Base-by-base conservation (phyloP, 1,284 basidiomycete species). In the Ganoderma leucocontextum region DNA sequence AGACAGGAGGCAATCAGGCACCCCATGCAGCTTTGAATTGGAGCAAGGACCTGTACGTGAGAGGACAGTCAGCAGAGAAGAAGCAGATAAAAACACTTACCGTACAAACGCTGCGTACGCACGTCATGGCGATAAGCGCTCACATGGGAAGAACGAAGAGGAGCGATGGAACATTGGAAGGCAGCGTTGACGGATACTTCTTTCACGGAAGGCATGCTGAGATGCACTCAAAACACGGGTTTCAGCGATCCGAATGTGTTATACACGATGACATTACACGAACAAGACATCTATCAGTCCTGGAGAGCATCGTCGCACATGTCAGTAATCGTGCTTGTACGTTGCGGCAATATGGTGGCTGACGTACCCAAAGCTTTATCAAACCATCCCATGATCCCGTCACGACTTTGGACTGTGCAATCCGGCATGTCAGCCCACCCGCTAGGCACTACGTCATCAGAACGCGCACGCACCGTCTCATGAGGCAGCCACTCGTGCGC, bases 401-500 rank as follows among this genome's bases (percentile, higher is more conserved):
- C 64, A 99, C 88, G 4, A 99, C 90, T 83, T 99, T 99, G 44
- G 94, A 95, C 94, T 97, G 76, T 68, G 71, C 39, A 4, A 36
- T 58, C 19, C 55, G 35, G 33, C 64, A 55, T 65, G 64, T 75
- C 68, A 73, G 72, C 68, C 64, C 33, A 33, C 35, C 17, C 35
- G 29, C 36, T 49, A 19, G 36, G 42, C 49, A 62, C 64, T 63
- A 22, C 25, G 33, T 36, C 35, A 63, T 49, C 29, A 52, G 8
- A 57, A 13, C 55, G 22, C 25, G 49, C 60, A 89, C 95, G 82
- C 78, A 97, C 96, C 67, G 94, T 92, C 80, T 99, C 98, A 79
- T 99, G 97, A 63, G 97, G 97, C 73, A 99, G 82, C 98, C 98
- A 99, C 76, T 94, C 95, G 78, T 99, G 98, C 55, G 95, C 90